These are phyloP conservation scores for Malus hybrid DNA, from an alignment of 331 rosid genomes.

Conservation along the genomic window DNA sequence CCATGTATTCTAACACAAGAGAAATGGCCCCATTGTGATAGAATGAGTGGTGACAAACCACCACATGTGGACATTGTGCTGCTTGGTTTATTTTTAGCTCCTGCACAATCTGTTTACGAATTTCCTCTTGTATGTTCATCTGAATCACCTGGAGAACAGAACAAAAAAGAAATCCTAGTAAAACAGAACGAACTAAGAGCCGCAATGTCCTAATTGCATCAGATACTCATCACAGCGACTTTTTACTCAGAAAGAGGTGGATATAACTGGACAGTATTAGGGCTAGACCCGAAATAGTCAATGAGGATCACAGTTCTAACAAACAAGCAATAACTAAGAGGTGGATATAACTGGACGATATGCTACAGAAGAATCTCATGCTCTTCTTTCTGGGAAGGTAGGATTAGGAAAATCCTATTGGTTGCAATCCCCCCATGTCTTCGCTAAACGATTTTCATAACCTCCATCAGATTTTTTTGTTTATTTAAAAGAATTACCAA, in stretches of 20 bases:
- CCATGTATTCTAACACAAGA: conserved; percentile 95
- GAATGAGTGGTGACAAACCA: conserved; percentile 88
- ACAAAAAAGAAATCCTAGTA: not conserved
- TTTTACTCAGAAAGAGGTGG: not conserved
- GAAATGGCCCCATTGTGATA: conserved; percentile 86
- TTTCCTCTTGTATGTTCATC: conserved; percentile 92
- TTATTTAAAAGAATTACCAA: not conserved
- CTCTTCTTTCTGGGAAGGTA: not conserved
- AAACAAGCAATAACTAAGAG: not conserved
- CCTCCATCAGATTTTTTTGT: not conserved
- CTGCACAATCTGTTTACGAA: conserved; percentile 92
- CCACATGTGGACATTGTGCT: conserved; percentile 89
- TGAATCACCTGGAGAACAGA: conserved; percentile 60
- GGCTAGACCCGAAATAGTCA: no score
- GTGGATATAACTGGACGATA: not conserved
- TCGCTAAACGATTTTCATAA: not conserved
- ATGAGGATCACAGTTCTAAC: no score
- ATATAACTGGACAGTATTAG: no score
- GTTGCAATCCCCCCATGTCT: not conserved
- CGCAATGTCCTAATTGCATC: not conserved
- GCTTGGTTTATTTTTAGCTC: conserved; percentile 96
- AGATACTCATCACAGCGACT: not conserved
- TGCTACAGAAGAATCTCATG: not conserved
- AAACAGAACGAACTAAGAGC: conserved; percentile 1
- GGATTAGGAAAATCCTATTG: not conserved